phyloP scores from a whole-genome alignment of 108 stramenopile species.

The Schizochytrium sp. region DNA sequence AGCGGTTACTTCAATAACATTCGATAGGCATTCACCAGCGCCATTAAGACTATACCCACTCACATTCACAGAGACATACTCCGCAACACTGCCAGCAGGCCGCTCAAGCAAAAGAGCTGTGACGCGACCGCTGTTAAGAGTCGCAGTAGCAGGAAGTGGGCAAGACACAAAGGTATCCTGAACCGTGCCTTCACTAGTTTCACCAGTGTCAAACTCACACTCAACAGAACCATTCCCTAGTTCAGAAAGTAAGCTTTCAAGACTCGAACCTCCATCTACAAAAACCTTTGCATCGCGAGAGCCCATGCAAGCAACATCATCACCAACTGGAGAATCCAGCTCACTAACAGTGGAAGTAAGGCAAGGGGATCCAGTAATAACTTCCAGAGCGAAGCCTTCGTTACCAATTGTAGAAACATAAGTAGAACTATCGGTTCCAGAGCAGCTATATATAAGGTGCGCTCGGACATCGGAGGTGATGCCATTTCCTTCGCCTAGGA shows the following conservation, averaged over 20 bases:
- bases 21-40: neutral
- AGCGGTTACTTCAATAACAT: neutral
- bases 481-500: neutral
- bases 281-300: neutral
- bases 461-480: neutral
- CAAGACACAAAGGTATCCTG: constrained; percentile 3
- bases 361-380: neutral
- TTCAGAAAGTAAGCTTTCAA: neutral
- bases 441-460: neutral
- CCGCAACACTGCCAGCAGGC: neutral
- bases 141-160: neutral
- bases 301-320: too few species aligned
- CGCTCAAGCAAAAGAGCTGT: neutral
- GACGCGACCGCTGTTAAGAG: neutral
- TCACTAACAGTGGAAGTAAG: neutral
- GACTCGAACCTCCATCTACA: constrained; percentile 3
- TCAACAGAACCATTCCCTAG: neutral
- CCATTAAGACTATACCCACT: neutral
- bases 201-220: neutral
- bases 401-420: neutral
- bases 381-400: neutral
- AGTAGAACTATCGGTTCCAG: neutral
- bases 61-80: neutral
- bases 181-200: neutral
- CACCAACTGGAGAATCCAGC: neutral